Evolutionary conservation across 2,329 filamentous ascomycete species (phyloP), one percentile per base, ranked within the genome.

Genomic region (Thelonectria discophora): DNA sequence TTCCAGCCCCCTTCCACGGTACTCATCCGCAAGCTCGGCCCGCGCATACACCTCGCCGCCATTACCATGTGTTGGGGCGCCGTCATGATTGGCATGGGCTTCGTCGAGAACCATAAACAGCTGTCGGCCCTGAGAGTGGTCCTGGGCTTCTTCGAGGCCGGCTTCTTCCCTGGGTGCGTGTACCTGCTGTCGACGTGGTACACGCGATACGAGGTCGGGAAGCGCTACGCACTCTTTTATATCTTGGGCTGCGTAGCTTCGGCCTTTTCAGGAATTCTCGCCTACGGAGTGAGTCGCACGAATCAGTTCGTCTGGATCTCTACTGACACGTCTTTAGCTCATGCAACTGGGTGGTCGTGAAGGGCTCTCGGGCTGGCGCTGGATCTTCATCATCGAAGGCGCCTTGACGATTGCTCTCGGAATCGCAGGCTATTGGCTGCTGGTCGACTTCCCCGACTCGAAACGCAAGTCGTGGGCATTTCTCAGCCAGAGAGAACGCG

Each of bases 141-240:
- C 2, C 80, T 90, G 15, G 90, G 89, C 50, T 64, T 88, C 2
- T 81, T 91, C 24, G 89, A 92, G 73, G 85, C 86, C n/a, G 86
- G 89, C 0, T 91, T 90, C 76, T 92, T 92, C 75, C 89, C 89
- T 0, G 85, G 86, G 53, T 89, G 85, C 52, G 88, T 90, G 0
- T 92, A 91, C 70, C 78, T 92, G 6, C 82, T 93, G n/a, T 89
- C 86, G 62, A 90, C 88, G 37, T 93, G 89, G 89, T 91, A 90
- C 71, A 88, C 87, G 0, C 78, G 87, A 74, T 89, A 86, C 67
- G 89, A 92, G 75, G 82, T 92, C 17, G 88, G 89, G 52, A 89
- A 89, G 73, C 81, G 90, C 51, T 91, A 90, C 71, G 87, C 88
- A 0, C 74, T 84, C 21, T 92, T 92, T 70, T 92, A 91, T 72